Evolutionary conservation across 805 yeast species (phyloP), one percentile per base, ranked within the genome.

Genomic region (Candida corydali): DNA sequence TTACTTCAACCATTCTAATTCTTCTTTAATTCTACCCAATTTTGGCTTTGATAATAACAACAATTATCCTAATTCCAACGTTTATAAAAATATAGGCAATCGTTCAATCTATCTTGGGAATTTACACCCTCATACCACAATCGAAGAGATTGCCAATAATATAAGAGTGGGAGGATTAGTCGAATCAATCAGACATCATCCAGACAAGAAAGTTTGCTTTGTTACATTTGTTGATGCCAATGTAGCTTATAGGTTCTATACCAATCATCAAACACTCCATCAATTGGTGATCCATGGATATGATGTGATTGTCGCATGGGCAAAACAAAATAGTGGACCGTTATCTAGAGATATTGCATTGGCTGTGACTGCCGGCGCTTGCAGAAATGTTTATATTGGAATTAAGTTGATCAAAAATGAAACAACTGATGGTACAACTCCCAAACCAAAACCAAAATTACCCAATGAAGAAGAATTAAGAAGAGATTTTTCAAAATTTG

Each of bases 331-430:
- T 46, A 66, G 82, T 11, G 88, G 89, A 1, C 79, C 83, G 0
- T 50, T 83, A 22, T 69, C 70, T 24, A 67, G 75, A 29, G 67
- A 71, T 2, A 68, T 84, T 29, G 62, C 78, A 1, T 56, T 74
- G 30, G 86, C 86, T 2, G 85, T 82, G 2, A 74, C 84, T 2
- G 73, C 75, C 2, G 88, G 89, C 20, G 91, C 89, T 3, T 76
- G 85, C 22, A 73, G 94, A 63, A 84, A 84, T 52, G 76, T 84
- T 11, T 84, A 84, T 55, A 76, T 84, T 41, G 88, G 91, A 25
- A 58, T 78, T 36, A 72, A 68, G 41, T 64, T 70, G 24, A 26
- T 41, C 25, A 52, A 52, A 26, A 51, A 39, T 31, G 55, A 37
- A 17, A n/a, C n/a, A n/a, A n/a, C n/a, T n/a, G n/a, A n/a, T n/a